Percentiles rank a stretch among this genome's conserved stretches.
Conservation (phyloP, 2,329 filamentous ascomycete species). For the Ascochyta rabiei region DNA sequence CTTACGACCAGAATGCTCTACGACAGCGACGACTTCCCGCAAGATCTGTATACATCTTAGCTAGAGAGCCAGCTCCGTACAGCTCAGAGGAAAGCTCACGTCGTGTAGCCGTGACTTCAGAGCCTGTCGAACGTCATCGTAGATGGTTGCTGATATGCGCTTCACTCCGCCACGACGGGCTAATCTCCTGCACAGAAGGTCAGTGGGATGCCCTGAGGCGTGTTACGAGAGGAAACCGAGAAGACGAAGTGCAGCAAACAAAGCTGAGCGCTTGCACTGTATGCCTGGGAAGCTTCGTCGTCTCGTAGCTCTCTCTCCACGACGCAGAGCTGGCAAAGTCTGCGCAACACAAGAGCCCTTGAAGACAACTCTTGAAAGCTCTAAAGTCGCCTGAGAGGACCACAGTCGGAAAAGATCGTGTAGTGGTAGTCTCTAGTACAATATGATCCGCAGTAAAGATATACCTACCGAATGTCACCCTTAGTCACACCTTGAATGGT, state of each 20-base stretch:
- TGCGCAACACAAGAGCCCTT: no score
- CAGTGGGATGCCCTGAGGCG: slow-evolving; percentile 1
- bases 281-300: neutral
- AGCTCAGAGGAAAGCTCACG: slow-evolving; percentile 20
- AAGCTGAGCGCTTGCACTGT: neutral
- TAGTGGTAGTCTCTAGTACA: neutral
- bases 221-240: neutral
- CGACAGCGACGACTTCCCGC: slow-evolving; percentile 28
- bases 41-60: slow-evolving; percentile 27
- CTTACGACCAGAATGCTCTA: slow-evolving; percentile 36
- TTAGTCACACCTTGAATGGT: slow-evolving; percentile 43
- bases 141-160: slow-evolving; percentile 69
- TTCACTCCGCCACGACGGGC: slow-evolving; percentile 80
- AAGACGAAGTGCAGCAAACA: neutral
- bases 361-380: no score
- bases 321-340: no score
- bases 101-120: slow-evolving; percentile 57
- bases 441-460: neutral
- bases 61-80: neutral
- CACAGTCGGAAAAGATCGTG: no score
- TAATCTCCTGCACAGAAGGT: slow-evolving; percentile 58
- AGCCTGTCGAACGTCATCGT: slow-evolving; percentile 63
- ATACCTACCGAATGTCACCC: slow-evolving; percentile 41
- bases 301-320: neutral
- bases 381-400: neutral